phyloP scores from a whole-genome alignment of 306 rosid species.

The Macrotyloma uniflorum region DNA sequence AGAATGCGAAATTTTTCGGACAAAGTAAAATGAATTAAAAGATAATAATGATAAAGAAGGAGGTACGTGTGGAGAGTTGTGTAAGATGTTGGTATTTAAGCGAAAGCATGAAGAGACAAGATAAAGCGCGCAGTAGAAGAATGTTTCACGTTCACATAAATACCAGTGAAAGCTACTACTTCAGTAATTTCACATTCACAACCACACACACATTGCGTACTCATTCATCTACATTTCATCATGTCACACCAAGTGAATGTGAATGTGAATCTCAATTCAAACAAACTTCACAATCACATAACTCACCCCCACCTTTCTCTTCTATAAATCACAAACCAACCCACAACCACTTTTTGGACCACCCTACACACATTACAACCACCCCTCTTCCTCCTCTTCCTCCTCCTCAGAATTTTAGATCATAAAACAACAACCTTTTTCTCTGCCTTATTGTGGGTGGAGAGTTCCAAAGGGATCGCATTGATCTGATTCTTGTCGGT shows the following conservation, averaged over 20 bases:
- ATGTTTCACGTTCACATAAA: constrained; percentile 2
- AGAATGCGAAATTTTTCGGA: too few relatives aligned
- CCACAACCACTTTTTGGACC: constrained; percentile 38
- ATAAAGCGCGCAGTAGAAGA: constrained; percentile 1
- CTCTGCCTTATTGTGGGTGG: constrained; percentile 58
- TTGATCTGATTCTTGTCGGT: constrained; percentile 57
- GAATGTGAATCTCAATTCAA: background rate
- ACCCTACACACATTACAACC: background rate
- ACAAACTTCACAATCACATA: constrained; percentile 29
- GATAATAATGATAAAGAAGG: background rate
- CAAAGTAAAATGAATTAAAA: too few relatives aligned
- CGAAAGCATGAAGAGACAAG: constrained; percentile 2
- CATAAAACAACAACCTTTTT: background rate
- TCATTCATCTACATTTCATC: constrained; percentile 28
- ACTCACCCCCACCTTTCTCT: constrained; percentile 19
- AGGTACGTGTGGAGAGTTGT: background rate
- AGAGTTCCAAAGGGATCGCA: constrained; percentile 96
- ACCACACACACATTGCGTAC: background rate
- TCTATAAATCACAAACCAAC: constrained; percentile 43
- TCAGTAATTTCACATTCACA: constrained; percentile 30
- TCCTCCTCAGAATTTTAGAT: background rate
- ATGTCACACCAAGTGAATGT: constrained; percentile 52
- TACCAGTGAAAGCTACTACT: constrained; percentile 20
- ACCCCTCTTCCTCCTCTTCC: too few relatives aligned
- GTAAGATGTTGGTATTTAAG: background rate